Conservation (phyloP, 2,329 filamentous ascomycete genomes). For the Nigrospora sphaerica region DNA sequence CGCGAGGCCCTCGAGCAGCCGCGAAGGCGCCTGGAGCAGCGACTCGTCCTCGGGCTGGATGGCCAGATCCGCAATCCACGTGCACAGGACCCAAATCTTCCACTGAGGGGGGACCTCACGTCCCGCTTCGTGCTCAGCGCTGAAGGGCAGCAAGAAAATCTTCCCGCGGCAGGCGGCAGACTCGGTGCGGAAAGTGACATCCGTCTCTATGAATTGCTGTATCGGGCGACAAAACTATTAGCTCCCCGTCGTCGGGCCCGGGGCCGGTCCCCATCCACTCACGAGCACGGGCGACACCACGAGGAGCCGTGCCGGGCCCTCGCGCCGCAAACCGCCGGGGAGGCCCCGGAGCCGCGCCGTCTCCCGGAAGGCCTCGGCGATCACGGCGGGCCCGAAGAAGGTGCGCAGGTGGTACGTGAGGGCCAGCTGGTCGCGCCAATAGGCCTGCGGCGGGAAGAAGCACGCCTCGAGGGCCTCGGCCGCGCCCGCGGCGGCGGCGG, state of each 20-base stretch:
- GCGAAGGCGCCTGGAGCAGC: conserved; percentile 12
- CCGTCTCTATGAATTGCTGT: conserved; percentile 23
- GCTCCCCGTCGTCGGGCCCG: too few relatives aligned
- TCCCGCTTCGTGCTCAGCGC: not conserved
- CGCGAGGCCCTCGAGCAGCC: conserved; percentile 5
- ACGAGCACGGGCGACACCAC: not conserved
- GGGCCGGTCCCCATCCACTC: too few relatives aligned
- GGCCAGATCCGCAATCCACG: conserved; percentile 17
- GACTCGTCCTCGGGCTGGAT: conserved; percentile 18
- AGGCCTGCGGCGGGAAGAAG: conserved; percentile 24
- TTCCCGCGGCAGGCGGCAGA: conserved; percentile 21
- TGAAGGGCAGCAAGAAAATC: conserved; percentile 20
- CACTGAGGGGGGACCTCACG: conserved; percentile 7
- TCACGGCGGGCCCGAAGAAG: conserved; percentile 12
- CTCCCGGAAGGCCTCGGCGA: conserved; percentile 16
- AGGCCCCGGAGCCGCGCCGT: conserved; percentile 10
- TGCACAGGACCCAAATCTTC: conserved; percentile 27
- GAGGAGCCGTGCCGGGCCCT: conserved; percentile 8
- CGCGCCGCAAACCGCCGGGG: conserved; percentile 6
- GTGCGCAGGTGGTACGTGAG: conserved; percentile 30
- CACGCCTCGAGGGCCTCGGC: conserved; percentile 12
- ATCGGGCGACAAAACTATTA: not conserved
- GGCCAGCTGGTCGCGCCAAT: conserved; percentile 28
- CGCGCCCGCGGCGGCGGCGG: conserved; percentile 12
- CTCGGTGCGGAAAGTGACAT: conserved; percentile 22